These are phyloP conservation scores for Penicillium paneum DNA, from an alignment of 2,329 filamentous ascomycete genomes.

Conservation along the genomic window DNA sequence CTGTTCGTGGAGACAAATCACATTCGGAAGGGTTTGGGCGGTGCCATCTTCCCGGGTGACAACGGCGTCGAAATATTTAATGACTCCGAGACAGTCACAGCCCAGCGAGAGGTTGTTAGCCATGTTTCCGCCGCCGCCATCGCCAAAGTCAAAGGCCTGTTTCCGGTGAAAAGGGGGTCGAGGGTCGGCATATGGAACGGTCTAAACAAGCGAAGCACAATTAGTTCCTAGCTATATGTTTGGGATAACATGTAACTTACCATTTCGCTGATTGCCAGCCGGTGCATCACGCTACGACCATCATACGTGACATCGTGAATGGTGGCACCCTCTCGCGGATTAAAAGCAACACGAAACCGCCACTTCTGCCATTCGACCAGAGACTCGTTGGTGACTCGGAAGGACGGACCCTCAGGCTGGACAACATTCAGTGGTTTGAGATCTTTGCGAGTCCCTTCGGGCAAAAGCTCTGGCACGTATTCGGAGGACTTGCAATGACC, in stretches of 20 bases:
- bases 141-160: conserved; percentile 69
- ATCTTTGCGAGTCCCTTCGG: conserved; percentile 46
- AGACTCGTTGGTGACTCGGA: conserved; percentile 46
- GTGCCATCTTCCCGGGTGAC: conserved; percentile 54
- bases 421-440: conserved; percentile 69
- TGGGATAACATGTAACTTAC: conserved; percentile 31
- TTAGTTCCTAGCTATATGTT: background rate
- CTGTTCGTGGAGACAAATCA: conserved; percentile 64
- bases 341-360: conserved; percentile 61
- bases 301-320: conserved; percentile 69
- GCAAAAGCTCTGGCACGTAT: conserved; percentile 52
- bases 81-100: conserved; percentile 57
- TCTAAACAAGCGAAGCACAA: conserved; percentile 12
- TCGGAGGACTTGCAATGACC: conserved; percentile 53
- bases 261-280: conserved; percentile 67
- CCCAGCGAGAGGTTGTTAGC: conserved; percentile 62
- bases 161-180: conserved; percentile 65
- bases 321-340: conserved; percentile 63
- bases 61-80: conserved; percentile 63
- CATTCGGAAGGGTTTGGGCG: conserved; percentile 57
- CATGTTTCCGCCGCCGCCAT: conserved; percentile 63
- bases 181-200: conserved; percentile 64
- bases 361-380: conserved; percentile 62
- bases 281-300: conserved; percentile 62
- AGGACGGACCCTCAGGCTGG: conserved; percentile 68